Conservation (phyloP, 2,329 filamentous ascomycete genomes). For the Claviceps lovelessii region DNA sequence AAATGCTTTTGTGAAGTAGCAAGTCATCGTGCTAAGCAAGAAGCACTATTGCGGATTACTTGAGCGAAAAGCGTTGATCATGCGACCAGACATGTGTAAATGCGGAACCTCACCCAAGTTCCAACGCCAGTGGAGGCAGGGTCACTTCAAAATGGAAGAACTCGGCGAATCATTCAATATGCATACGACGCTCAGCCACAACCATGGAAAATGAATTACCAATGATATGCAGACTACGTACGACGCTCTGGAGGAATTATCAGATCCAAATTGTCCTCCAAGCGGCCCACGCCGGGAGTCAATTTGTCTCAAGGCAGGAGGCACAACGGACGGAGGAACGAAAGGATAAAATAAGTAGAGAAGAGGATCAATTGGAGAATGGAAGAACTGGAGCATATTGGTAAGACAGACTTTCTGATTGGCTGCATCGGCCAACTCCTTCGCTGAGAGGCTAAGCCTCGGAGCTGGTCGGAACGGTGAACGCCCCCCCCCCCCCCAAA, state of each 20-base stretch:
- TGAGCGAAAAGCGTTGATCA: neutral
- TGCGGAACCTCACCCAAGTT: neutral
- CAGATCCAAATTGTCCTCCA: too few relatives aligned
- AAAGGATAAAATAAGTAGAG: neutral
- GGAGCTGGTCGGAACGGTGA: constrained; percentile 28
- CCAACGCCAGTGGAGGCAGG: neutral
- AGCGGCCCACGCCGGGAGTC: too few relatives aligned
- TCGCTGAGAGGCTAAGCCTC: constrained; percentile 16
- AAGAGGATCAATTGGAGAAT: neutral
- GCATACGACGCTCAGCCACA: neutral
- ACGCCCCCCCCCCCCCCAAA: constrained; percentile 4
- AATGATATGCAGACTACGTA: too few relatives aligned
- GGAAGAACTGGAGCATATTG: constrained; percentile 8
- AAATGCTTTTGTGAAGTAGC: neutral
- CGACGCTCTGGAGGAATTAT: too few relatives aligned
- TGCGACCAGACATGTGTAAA: neutral
- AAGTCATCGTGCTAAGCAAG: neutral
- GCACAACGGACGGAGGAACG: neutral
- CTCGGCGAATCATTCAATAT: neutral
- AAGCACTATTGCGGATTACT: neutral
- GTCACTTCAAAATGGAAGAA: neutral
- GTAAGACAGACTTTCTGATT: constrained; percentile 22
- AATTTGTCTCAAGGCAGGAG: too few relatives aligned
- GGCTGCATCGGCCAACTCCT: constrained; percentile 9
- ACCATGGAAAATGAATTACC: neutral